Evolutionary conservation across 495 filamentous ascomycete genomes (phyloP).

Genomic region (Chaetomium fimeti): DNA sequence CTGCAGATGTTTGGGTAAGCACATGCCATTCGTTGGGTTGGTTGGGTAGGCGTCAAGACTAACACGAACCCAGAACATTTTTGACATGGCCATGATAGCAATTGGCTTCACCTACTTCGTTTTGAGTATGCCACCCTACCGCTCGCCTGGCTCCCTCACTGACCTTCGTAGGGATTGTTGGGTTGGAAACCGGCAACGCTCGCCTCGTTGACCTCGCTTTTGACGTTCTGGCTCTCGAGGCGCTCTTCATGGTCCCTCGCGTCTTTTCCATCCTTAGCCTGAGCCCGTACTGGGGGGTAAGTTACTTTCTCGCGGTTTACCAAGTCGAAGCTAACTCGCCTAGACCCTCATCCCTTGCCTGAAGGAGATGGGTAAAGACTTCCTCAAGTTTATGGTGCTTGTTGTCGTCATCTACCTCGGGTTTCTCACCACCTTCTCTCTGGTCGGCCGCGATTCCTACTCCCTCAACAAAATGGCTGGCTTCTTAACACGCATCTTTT

Average conservation of each 20-base stretch:
- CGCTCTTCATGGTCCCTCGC: conserved; percentile 84
- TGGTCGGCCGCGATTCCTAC: conserved; percentile 77
- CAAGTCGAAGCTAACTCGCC: conserved; percentile 1
- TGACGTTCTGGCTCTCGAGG: conserved; percentile 84
- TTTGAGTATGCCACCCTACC: conserved; percentile 55
- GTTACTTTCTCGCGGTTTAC: not conserved
- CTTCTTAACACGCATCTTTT: conserved; percentile 82
- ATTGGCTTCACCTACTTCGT: conserved; percentile 73
- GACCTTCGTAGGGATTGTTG: conserved; percentile 60
- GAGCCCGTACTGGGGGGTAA: conserved; percentile 80
- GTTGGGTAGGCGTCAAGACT: not conserved
- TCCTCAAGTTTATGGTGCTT: conserved; percentile 85
- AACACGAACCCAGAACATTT: conserved; percentile 53
- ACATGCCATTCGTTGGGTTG: not conserved
- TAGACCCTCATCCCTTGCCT: conserved; percentile 70
- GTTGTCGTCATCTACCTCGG: conserved; percentile 80
- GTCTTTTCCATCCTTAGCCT: conserved; percentile 86
- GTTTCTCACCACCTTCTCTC: conserved; percentile 88
- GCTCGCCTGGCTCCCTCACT: conserved; percentile 5
- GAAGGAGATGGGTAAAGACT: conserved; percentile 93
- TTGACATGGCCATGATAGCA: conserved; percentile 83
- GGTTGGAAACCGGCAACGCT: conserved; percentile 60
- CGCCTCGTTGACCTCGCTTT: conserved; percentile 74
- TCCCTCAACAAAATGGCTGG: conserved; percentile 75
- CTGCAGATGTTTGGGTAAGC: conserved; percentile 73